Conservation (phyloP, 768 basidiomycete species). For the Auricularia sp. region DNA sequence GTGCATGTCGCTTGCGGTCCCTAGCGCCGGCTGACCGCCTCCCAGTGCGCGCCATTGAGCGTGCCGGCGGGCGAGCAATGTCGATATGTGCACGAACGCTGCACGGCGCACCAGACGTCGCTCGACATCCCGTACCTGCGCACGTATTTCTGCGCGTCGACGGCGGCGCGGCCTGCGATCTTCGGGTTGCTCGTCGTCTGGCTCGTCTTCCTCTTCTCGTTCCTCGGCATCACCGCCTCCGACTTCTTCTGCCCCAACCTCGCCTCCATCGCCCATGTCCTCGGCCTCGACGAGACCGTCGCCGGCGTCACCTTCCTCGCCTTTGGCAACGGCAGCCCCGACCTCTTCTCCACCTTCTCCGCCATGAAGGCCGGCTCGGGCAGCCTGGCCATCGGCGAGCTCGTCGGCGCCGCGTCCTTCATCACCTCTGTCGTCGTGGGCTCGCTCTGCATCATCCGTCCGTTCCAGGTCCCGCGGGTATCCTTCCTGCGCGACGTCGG, state of each 20-base stretch:
- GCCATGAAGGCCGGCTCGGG: constrained; percentile 82
- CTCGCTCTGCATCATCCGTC: constrained; percentile 94
- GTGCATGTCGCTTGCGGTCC: neutral
- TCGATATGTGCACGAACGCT: constrained; percentile 46
- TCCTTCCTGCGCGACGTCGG: constrained; percentile 91
- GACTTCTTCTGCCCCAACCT: constrained; percentile 98
- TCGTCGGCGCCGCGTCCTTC: constrained; percentile 91
- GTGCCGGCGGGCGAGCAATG: constrained; percentile 52
- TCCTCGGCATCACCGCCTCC: constrained; percentile 86
- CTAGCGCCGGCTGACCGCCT: neutral
- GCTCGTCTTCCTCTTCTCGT: constrained; percentile 90
- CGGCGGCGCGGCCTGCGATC: constrained; percentile 47
- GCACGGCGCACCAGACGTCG: constrained; percentile 51
- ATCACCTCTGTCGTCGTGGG: constrained; percentile 95
- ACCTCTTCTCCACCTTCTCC: constrained; percentile 92
- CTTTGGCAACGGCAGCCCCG: constrained; percentile 94
- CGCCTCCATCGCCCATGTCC: constrained; percentile 72
- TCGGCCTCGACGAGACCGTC: constrained; percentile 85
- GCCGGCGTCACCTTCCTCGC: constrained; percentile 96
- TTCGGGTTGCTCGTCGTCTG: constrained; percentile 51
- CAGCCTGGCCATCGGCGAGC: constrained; percentile 85
- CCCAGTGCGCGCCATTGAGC: constrained; percentile 58
- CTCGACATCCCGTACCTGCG: constrained; percentile 62
- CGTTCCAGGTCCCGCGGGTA: constrained; percentile 70
- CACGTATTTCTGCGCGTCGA: constrained; percentile 58